Conservation (phyloP, 306 rosid species). For the Cicer cuneatum region DNA sequence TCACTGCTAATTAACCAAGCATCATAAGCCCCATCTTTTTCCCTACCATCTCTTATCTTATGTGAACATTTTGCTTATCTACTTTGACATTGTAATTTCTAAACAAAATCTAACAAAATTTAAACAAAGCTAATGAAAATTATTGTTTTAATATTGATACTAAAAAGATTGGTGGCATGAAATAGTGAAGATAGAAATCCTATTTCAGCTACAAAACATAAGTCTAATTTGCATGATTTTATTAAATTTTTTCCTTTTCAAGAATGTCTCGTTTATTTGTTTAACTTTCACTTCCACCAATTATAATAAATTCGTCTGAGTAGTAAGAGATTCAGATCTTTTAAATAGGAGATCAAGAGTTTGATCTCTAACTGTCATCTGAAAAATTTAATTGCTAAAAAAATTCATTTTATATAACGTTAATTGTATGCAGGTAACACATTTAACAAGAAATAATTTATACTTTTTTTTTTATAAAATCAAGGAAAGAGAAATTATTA, state of each 20-base stretch:
- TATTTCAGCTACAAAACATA: slow-evolving; percentile 28
- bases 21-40: slow-evolving; percentile 47
- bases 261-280: slow-evolving; percentile 1
- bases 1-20: slow-evolving; percentile 41
- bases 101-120: slow-evolving; percentile 21
- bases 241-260: background rate
- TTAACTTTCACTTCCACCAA: too few species aligned
- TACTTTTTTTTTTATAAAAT: too few species aligned
- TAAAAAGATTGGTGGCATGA: background rate
- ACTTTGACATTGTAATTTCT: background rate
- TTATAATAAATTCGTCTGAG: too few species aligned
- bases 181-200: background rate
- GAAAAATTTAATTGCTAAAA: too few species aligned
- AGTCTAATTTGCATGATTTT: slow-evolving; percentile 37
- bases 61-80: slow-evolving; percentile 45
- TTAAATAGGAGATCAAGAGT: too few species aligned
- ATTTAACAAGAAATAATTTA: background rate
- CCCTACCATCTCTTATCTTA: slow-evolving; percentile 34
- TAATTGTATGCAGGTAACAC: slow-evolving; percentile 66
- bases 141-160: background rate
- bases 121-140: background rate
- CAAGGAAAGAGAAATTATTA: too few species aligned
- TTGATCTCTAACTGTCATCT: too few species aligned
- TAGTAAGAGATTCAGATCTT: too few species aligned
- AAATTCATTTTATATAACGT: too few species aligned